These are phyloP conservation scores for Plasmodium relictum DNA, from an alignment of 169 alveolate species.

Conservation along the genomic window DNA sequence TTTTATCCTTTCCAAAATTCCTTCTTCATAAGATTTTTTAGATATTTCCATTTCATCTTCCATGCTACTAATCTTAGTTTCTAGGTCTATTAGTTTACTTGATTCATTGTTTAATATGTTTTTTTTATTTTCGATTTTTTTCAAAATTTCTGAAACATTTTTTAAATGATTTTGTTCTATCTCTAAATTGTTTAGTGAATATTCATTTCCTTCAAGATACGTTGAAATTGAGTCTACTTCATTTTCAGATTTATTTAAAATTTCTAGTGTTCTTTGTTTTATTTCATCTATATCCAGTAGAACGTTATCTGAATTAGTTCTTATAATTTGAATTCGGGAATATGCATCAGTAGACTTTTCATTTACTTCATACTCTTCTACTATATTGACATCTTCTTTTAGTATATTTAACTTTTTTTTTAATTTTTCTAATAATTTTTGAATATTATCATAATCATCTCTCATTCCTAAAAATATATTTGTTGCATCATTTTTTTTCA, in stretches of 20 bases:
- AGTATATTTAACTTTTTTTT: no score
- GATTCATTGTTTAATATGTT: background rate
- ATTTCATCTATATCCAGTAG: background rate
- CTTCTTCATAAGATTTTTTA: constrained; percentile 43
- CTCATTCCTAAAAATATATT: background rate
- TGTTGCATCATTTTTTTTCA: background rate
- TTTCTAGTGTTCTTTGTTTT: background rate
- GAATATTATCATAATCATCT: background rate
- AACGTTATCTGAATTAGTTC: background rate
- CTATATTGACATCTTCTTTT: no score
- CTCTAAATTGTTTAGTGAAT: background rate
- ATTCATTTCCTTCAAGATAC: background rate
- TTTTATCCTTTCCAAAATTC: constrained; percentile 21
- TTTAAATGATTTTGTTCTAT: background rate
- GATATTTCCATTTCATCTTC: constrained; percentile 2
- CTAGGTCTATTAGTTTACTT: background rate
- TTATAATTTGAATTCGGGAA: background rate
- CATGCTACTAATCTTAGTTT: constrained; percentile 1
- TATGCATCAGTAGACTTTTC: background rate
- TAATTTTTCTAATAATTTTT: no score
- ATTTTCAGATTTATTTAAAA: background rate
- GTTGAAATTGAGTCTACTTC: background rate
- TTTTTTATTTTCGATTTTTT: background rate
- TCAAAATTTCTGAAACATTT: background rate
- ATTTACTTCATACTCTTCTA: background rate